Evolutionary conservation across 768 basidiomycete genomes (phyloP).

Genomic region (Tremella yokohamensis): DNA sequence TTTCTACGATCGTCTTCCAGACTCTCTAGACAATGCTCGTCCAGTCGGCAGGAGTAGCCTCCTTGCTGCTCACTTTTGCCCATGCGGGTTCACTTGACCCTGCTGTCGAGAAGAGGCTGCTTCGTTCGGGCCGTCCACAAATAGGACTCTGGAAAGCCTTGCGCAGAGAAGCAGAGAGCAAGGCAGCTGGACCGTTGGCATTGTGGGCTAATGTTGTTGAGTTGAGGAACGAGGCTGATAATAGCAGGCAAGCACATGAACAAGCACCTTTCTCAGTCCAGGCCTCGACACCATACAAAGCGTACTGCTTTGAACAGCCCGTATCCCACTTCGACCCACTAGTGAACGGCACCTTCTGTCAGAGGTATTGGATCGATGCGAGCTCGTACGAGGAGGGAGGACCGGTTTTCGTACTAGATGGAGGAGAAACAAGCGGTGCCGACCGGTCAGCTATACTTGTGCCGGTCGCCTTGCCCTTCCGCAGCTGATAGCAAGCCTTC

Average conservation of each 20-base stretch:
- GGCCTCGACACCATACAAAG: slow-evolving; percentile 17
- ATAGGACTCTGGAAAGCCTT: slow-evolving; percentile 37
- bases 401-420: slow-evolving; percentile 86
- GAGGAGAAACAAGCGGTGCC: slow-evolving; percentile 85
- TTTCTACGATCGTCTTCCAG: too few species aligned
- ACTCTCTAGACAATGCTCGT: too few species aligned
- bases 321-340: slow-evolving; percentile 71
- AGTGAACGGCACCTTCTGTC: slow-evolving; percentile 64
- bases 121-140: slow-evolving; percentile 38
- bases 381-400: slow-evolving; percentile 71
- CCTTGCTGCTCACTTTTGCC: neutral
- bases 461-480: neutral
- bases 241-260: neutral
- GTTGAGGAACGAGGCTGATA: too few species aligned
- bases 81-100: slow-evolving; percentile 18
- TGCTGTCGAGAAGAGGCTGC: slow-evolving; percentile 22
- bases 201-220: neutral
- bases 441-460: slow-evolving; percentile 52
- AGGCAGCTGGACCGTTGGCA: neutral
- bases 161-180: slow-evolving; percentile 11
- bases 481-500: slow-evolving; percentile 41
- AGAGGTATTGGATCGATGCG: slow-evolving; percentile 89
- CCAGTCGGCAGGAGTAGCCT: neutral
- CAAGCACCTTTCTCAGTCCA: slow-evolving; percentile 1
- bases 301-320: slow-evolving; percentile 71